Evolutionary conservation across 2,329 filamentous ascomycete species (phyloP), one percentile per base, ranked within the genome.

Genomic region (Venturia pyrina): DNA sequence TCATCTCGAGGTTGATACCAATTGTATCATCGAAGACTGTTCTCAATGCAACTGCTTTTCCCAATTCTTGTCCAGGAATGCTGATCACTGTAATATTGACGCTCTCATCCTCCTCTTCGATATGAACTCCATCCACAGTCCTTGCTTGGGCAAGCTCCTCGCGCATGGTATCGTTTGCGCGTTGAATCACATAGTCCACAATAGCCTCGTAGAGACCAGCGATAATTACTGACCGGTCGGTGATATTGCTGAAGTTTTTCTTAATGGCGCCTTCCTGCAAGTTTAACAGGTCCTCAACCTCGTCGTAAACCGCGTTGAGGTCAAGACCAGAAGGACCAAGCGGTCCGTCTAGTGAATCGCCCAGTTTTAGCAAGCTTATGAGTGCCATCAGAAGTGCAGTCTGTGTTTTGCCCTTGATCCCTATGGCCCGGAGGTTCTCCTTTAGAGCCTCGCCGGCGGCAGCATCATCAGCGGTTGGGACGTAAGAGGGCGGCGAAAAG

Each of bases 1-100:
- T 96, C 93, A 99, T 98, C 79, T 99, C 95, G 0, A 89, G 84
- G 71, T 98, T 98, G 78, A 99, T 97, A 63, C 95, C 95, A 24
- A 88, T 81, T n/a, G 82, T 85, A 71, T 98, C 95, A 70, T 99
- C 93, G 71, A 99, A 99, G 44, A 98, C 86, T 17, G 90, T 91
- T 48, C 91, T 89, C 79, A 99, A 86, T 15, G 90, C 87, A n/a
- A 96, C 78, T 0, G 93, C 95, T 76, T 95, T 97, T 67, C 90
- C 92, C 0, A 99, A 81, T 1, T 85, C 82, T 40, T 90, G 87
- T 68, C 88, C 85, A 0, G 95, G 91, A 10, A 98, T 83, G 70
- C 98, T 95, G 6, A 99, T 80, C 10, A 99, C 82, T 0, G 91
- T 96, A 68, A 99, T 87, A 74, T 87, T 90, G 46, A 98, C 93